These are phyloP conservation scores for Fusarium sp. DNA, from an alignment of 2,329 filamentous ascomycete genomes.

Conservation along the genomic window DNA sequence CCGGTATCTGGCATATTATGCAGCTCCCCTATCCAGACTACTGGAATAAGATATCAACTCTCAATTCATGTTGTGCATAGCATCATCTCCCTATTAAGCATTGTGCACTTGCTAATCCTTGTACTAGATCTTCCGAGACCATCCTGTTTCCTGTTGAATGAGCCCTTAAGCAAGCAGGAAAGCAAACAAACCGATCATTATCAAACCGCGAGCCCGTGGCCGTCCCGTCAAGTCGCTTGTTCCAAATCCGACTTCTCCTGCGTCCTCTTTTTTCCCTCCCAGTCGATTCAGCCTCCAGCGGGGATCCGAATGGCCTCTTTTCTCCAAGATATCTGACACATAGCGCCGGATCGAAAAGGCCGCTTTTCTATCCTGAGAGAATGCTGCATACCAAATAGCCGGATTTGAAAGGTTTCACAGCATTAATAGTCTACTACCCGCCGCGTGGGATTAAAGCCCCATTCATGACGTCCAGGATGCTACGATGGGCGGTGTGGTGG, in stretches of 20 bases:
- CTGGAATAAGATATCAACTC: neutral
- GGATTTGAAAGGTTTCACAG: constrained; percentile 26
- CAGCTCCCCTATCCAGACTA: constrained; percentile 15
- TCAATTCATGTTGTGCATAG: neutral
- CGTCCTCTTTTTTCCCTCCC: constrained; percentile 4
- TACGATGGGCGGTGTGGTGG: constrained; percentile 1
- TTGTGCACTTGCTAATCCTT: constrained; percentile 1
- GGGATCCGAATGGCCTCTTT: neutral
- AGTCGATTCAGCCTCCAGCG: neutral
- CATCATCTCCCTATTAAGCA: neutral
- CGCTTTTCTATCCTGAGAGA: constrained; percentile 26
- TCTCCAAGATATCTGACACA: neutral
- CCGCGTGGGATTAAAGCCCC: constrained; percentile 25
- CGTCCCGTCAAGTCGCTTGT: constrained; percentile 19
- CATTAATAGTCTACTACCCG: constrained; percentile 1
- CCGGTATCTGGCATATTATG: constrained; percentile 7
- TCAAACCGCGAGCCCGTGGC: constrained; percentile 10
- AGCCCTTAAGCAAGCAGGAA: neutral
- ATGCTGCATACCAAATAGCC: constrained; percentile 36
- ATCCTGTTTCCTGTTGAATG: constrained; percentile 7
- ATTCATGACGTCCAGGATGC: constrained; percentile 6
- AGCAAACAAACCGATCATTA: constrained; percentile 1
- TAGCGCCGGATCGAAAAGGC: neutral
- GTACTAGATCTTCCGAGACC: neutral
- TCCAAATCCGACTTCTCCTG: neutral